phyloP scores from a whole-genome alignment of 345 rosid genomes.

The Populus euphratica region DNA sequence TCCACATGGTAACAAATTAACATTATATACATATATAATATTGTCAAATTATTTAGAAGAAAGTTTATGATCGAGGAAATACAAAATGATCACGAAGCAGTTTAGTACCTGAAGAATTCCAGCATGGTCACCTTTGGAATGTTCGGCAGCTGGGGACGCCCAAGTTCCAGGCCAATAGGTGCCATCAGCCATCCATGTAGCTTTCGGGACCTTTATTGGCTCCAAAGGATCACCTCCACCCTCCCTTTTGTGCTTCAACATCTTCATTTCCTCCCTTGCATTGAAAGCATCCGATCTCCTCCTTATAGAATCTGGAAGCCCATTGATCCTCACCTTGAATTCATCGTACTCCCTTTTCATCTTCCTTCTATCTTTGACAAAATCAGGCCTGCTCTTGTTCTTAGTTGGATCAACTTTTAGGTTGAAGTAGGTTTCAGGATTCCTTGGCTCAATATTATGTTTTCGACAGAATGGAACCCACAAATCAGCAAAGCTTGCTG shows the following conservation, averaged over 20 bases:
- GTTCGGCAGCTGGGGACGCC: conserved; percentile 54
- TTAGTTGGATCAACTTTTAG: conserved; percentile 82
- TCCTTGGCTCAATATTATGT: conserved; percentile 81
- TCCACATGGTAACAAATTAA: background rate
- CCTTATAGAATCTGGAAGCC: conserved; percentile 82
- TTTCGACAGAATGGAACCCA: conserved; percentile 97
- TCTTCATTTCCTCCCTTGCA: conserved; percentile 94
- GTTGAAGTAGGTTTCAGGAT: conserved; percentile 78
- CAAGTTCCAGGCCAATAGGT: conserved; percentile 97
- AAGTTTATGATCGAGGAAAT: background rate
- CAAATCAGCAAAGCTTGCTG: conserved; percentile 83
- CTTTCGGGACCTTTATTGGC: conserved; percentile 62
- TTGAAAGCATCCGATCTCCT: conserved; percentile 93
- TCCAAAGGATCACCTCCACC: conserved; percentile 67
- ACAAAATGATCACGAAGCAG: background rate
- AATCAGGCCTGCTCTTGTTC: conserved; percentile 76
- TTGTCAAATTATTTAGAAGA: background rate
- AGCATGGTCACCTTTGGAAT: conserved; percentile 89
- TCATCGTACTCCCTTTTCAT: conserved; percentile 88
- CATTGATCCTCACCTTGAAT: conserved; percentile 87
- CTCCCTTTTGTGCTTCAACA: conserved; percentile 77
- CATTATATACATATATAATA: no score
- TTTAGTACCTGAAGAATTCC: conserved; percentile 63
- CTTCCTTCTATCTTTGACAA: conserved; percentile 83
- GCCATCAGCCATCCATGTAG: conserved; percentile 99